Evolutionary conservation across 805 yeast genomes (phyloP).

Genomic region (Sugiyamaella marilandica): DNA sequence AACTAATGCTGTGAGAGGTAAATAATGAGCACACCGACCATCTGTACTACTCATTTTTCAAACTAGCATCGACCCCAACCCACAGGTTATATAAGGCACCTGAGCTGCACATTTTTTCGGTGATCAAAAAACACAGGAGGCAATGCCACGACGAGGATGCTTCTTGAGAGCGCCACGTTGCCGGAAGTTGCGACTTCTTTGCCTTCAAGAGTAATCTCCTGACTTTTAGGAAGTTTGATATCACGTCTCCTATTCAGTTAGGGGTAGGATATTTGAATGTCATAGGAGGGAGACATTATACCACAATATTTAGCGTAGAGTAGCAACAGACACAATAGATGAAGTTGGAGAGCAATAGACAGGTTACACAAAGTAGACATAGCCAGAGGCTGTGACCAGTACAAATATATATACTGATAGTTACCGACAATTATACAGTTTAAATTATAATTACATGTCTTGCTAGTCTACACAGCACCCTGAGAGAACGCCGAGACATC

Average conservation of each 20-base stretch:
- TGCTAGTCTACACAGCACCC: background rate
- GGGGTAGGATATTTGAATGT: conserved; percentile 31
- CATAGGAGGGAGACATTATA: conserved; percentile 32
- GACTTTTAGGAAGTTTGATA: conserved; percentile 35
- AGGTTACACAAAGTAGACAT: background rate
- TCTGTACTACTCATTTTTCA: no score
- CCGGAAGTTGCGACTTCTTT: conserved; percentile 27
- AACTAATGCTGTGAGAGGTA: background rate
- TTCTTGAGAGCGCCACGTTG: conserved; percentile 32
- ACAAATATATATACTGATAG: no score
- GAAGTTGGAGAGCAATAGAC: no score
- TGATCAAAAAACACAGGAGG: conserved; percentile 35
- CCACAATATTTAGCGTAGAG: background rate
- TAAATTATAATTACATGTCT: conserved; percentile 10
- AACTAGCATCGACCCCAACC: conserved; percentile 1
- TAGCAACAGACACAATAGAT: no score
- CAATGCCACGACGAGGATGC: conserved; percentile 34
- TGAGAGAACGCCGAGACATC: conserved; percentile 28
- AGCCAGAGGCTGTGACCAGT: background rate
- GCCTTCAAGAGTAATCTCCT: conserved; percentile 33
- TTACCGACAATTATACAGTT: no score
- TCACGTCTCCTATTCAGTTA: conserved; percentile 25
- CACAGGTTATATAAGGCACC: conserved; percentile 5
- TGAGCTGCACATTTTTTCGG: conserved; percentile 19
- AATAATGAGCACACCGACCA: background rate